Evolutionary conservation across 2,329 filamentous ascomycete species (phyloP), one percentile per base, ranked within the genome.

Genomic region (Dactylellina sp.): DNA sequence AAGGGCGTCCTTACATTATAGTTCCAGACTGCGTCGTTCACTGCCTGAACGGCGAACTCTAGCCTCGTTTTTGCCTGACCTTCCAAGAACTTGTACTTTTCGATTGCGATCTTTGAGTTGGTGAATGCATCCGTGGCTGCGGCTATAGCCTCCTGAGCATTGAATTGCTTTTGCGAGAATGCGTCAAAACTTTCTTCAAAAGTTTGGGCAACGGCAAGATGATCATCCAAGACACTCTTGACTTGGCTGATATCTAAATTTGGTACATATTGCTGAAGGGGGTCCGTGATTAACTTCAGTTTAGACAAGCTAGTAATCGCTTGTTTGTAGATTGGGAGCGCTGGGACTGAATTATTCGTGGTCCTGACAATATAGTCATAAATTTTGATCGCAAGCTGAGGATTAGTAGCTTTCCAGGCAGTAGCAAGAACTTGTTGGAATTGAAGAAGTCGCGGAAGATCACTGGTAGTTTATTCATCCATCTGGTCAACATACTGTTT

Each of bases 221-320:
- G 68, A n/a, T 65, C 68, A 44, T 65, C 68, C 6, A 72, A 46
- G 6, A 72, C 68, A 12, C 28, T 24, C 39, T 72, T 72, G 46
- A 72, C 47, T 25, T 72, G 68, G 22, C 39, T 72, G 25, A 72
- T 72, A 39, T 72, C 68, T 11, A 72, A 49, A 37, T 72, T 72
- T n/a, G 68, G 68, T 11, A 72, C 60, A 35, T 72, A 72, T 61
- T 72, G 68, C 9, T 72, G 68, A 12, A 72, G 68, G 9, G 68
- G 68, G 16, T 72, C 68, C 1, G 46, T 39, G n/a, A 72, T 72
- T 53, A 72, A 44, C 25, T 53, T 42, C 0, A 72, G 53, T 24
- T 72, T 72, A 5, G 68, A 72, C 12, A 72, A 49, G 18, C 68
- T 72, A n/a, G 47, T 72, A 12, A 72, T 14, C 5, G 68, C 68